Percentiles rank a stretch among this genome's conserved stretches.
Evolutionary conservation across 1,284 basidiomycete genomes (phyloP).

Genomic region (Leccinum pallidistipes): DNA sequence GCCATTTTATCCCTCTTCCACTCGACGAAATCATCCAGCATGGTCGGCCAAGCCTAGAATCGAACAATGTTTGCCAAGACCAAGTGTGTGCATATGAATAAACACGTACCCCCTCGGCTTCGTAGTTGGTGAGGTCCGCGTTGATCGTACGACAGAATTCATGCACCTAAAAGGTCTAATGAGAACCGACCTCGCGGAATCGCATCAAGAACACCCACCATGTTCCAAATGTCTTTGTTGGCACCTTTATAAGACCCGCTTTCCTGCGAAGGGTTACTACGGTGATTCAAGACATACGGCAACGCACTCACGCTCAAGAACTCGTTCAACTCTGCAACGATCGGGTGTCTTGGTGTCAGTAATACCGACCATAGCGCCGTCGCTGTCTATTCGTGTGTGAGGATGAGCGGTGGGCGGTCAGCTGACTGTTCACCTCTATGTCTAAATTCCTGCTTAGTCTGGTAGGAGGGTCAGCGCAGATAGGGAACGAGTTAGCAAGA

Average conservation of each 20-base stretch:
- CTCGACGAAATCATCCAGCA: conserved; percentile 70
- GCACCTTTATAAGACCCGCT: conserved; percentile 66
- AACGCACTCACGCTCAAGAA: conserved; percentile 59
- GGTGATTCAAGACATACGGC: not conserved
- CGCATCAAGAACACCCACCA: conserved; percentile 49
- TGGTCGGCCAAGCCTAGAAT: conserved; percentile 71
- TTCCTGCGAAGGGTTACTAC: conserved; percentile 42
- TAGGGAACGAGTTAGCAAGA: not conserved
- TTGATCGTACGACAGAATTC: conserved; percentile 71
- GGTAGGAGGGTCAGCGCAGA: conserved; percentile 7
- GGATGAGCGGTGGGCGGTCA: conserved; percentile 1
- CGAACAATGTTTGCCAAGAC: conserved; percentile 4
- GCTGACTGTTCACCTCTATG: conserved; percentile 54
- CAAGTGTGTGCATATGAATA: conserved; percentile 1
- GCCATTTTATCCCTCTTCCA: conserved; percentile 51
- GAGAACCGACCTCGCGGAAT: conserved; percentile 3
- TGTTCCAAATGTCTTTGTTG: conserved; percentile 82
- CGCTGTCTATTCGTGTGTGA: conserved; percentile 51
- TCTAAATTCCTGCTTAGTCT: conserved; percentile 74
- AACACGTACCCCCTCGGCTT: conserved; percentile 60
- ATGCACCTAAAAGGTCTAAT: conserved; percentile 48
- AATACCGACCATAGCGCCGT: conserved; percentile 73
- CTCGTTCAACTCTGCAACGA: conserved; percentile 58
- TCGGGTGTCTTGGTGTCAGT: conserved; percentile 59
- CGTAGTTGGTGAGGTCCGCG: conserved; percentile 60